phyloP scores from a whole-genome alignment of 73 alveolate species.

The Paramecium bursaria region DNA sequence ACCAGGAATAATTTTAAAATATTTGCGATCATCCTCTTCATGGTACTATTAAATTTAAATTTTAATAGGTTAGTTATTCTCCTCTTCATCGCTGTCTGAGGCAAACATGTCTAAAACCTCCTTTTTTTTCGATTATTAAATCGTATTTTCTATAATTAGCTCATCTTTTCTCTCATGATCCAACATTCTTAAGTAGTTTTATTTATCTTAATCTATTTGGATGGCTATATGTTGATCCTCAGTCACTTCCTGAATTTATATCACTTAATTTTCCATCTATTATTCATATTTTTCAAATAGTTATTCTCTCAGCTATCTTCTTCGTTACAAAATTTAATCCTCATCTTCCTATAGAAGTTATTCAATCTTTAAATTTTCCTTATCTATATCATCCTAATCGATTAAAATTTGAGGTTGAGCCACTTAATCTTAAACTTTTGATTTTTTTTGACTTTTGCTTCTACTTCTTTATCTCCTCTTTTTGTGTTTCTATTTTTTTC shows the following conservation, averaged over 20 bases:
- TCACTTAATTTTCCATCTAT: background rate
- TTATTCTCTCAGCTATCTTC: slow-evolving; percentile 30
- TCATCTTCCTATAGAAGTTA: slow-evolving; percentile 27
- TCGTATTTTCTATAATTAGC: background rate
- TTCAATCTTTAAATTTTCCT: background rate
- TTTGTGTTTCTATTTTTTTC: background rate
- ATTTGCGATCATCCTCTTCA: slow-evolving; percentile 13
- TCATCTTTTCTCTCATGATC: slow-evolving; percentile 25
- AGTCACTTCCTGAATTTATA: background rate
- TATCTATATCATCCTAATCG: background rate
- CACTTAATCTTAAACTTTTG: too few relatives aligned
- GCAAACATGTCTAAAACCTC: slow-evolving; percentile 28
- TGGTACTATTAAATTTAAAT: background rate
- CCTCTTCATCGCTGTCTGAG: slow-evolving; percentile 25
- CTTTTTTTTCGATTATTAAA: background rate
- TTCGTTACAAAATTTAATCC: background rate
- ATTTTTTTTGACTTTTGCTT: slow-evolving; percentile 20
- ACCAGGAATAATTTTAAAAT: slow-evolving; percentile 60
- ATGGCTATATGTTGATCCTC: slow-evolving; percentile 13
- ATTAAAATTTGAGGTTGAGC: background rate
- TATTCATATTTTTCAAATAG: background rate
- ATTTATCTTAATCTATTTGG: slow-evolving; percentile 44
- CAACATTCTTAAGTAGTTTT: slow-evolving; percentile 17
- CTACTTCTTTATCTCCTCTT: slow-evolving; percentile 35
- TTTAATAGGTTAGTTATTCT: background rate